Percentiles rank a stretch among this genome's conserved stretches.
Evolutionary conservation across 2,329 filamentous ascomycete genomes (phyloP).

Genomic region (Hymenoscyphus scutula): DNA sequence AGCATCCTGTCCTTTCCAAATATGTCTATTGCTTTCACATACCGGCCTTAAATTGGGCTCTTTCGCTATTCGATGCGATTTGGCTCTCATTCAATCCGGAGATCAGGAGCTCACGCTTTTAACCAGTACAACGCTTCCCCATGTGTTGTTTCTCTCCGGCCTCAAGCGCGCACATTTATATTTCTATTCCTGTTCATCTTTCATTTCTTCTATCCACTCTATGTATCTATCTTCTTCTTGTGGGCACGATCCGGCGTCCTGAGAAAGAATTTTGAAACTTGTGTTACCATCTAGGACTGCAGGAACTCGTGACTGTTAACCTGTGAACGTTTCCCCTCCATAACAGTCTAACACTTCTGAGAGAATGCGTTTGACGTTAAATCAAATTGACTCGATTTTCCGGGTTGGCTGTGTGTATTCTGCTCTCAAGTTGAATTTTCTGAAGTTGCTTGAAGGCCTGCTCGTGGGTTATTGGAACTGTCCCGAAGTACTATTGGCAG

Average conservation of each 20-base stretch:
- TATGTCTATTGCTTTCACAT: slow-evolving; percentile 36
- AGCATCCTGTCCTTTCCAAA: background rate
- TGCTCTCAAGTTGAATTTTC: too few relatives aligned
- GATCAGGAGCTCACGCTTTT: slow-evolving; percentile 31
- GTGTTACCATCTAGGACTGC: background rate
- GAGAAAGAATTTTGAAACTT: background rate
- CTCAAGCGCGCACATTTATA: slow-evolving; percentile 30
- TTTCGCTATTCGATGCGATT: slow-evolving; percentile 40
- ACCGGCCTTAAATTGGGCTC: slow-evolving; percentile 43
- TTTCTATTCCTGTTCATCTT: background rate
- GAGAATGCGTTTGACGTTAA: too few relatives aligned
- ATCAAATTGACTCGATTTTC: too few relatives aligned
- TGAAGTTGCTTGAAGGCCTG: too few relatives aligned
- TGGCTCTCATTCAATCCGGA: slow-evolving; percentile 46
- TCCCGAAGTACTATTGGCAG: too few relatives aligned
- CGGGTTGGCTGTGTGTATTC: too few relatives aligned
- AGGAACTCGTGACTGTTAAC: too few relatives aligned
- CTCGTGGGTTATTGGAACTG: too few relatives aligned
- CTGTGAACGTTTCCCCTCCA: too few relatives aligned
- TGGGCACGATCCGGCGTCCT: background rate
- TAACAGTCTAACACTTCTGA: too few relatives aligned
- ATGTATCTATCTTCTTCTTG: background rate
- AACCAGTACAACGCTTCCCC: slow-evolving; percentile 27
- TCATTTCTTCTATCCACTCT: background rate
- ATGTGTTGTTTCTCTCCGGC: slow-evolving; percentile 29